A percentile compares a stretch with the other conserved stretches of the same genome.
These are phyloP conservation scores for Pseudogymnoascus sp. DNA, from an alignment of 2,329 filamentous ascomycete genomes.

Conservation along the genomic window DNA sequence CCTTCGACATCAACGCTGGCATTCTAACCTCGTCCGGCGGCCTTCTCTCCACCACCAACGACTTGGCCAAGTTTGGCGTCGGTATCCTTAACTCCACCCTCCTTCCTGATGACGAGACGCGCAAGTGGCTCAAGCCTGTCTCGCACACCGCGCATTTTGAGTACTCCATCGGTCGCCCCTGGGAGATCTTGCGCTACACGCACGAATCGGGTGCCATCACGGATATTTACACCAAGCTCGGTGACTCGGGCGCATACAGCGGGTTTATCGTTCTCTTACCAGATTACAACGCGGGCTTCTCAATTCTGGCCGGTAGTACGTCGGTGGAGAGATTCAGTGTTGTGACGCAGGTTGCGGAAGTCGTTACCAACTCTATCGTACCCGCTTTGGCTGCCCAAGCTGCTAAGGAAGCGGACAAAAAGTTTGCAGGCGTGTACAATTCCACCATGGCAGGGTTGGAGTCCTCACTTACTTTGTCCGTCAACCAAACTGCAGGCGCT, in stretches of 20 bases:
- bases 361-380: conserved; percentile 18
- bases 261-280: conserved; percentile 34
- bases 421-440: conserved; percentile 19
- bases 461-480: conserved; percentile 22
- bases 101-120: conserved; percentile 31
- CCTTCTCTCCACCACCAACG: conserved; percentile 34
- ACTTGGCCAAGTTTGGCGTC: conserved; percentile 34
- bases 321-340: conserved; percentile 2
- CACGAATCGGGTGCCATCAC: conserved; percentile 33
- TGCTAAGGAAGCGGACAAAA: conserved; percentile 5
- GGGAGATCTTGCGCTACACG: conserved; percentile 37
- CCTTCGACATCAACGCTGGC: conserved; percentile 25
- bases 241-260: conserved; percentile 36
- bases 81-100: conserved; percentile 36
- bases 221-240: conserved; percentile 40
- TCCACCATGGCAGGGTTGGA: conserved; percentile 17
- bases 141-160: conserved; percentile 31
- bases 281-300: conserved; percentile 37
- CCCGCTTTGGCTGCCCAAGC: conserved; percentile 19
- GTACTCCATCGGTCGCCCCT: conserved; percentile 36
- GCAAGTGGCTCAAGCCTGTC: conserved; percentile 38
- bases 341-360: conserved; percentile 13
- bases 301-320: conserved; percentile 30
- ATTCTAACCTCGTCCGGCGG: conserved; percentile 28
- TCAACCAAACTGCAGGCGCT: conserved; percentile 13